A percentile compares a stretch with the other conserved stretches of the same genome.
These are phyloP conservation scores for Metschnikowia lochheadii DNA, from an alignment of 805 yeast genomes.

Conservation along the genomic window DNA sequence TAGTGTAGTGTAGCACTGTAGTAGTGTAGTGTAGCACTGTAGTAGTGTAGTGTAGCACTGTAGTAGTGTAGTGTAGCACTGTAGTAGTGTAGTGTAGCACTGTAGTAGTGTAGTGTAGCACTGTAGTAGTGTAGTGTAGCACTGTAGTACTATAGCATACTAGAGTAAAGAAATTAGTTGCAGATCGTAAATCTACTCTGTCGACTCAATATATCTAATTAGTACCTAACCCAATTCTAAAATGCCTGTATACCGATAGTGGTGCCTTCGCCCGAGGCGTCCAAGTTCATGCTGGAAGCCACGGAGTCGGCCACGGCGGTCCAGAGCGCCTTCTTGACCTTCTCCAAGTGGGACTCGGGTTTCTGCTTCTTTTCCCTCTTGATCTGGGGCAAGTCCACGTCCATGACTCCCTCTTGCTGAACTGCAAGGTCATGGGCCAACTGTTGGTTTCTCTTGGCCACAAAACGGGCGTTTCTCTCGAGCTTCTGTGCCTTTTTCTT, in stretches of 20 bases:
- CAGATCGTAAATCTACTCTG: background rate
- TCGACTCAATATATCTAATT: background rate
- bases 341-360: conserved; percentile 33
- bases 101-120: no score
- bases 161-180: no score
- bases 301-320: conserved; percentile 60
- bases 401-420: conserved; percentile 41
- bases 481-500: conserved; percentile 76
- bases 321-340: conserved; percentile 67
- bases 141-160: no score
- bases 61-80: no score
- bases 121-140: no score
- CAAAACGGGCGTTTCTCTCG: conserved; percentile 73
- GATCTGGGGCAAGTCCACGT: conserved; percentile 32
- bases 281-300: conserved; percentile 40
- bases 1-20: no score
- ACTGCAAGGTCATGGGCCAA: conserved; percentile 48
- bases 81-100: no score
- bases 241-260: conserved; percentile 73
- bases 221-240: conserved; percentile 21
- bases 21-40: no score
- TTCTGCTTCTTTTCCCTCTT: conserved; percentile 19
- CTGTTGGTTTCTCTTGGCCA: conserved; percentile 50
- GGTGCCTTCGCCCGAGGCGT: conserved; percentile 66
- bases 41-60: no score